These are phyloP conservation scores for Paramyrothecium roridum DNA, from an alignment of 2,329 filamentous ascomycete species.

Conservation along the genomic window DNA sequence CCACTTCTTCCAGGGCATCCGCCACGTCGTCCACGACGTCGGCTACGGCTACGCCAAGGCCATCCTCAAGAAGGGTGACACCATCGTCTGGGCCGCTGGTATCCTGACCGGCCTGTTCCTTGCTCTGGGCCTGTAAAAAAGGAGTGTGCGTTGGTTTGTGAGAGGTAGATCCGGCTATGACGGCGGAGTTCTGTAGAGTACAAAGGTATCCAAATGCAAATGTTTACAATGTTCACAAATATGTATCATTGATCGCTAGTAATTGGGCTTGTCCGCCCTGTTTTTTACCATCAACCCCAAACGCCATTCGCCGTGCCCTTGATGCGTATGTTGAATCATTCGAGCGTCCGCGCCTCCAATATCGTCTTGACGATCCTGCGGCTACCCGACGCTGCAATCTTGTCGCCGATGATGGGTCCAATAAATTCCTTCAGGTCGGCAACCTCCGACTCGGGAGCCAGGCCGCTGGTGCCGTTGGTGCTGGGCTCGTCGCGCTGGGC, in stretches of 20 bases:
- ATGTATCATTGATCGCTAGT: not conserved
- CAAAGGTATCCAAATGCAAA: conserved; percentile 6
- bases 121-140: conserved; percentile 43
- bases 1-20: conserved; percentile 53
- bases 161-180: not conserved
- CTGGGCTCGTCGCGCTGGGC: conserved; percentile 26
- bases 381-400: conserved; percentile 43
- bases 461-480: conserved; percentile 38
- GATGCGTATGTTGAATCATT: conserved; percentile 25
- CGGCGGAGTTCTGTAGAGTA: not conserved
- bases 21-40: conserved; percentile 52
- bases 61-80: conserved; percentile 42
- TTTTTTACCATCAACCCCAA: conserved; percentile 7
- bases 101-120: conserved; percentile 39
- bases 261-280: not conserved
- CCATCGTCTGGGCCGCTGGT: conserved; percentile 45
- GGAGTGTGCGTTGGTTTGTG: conserved; percentile 3
- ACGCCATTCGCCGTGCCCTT: conserved; percentile 14
- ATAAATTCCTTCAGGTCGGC: conserved; percentile 51
- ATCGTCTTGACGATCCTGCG: conserved; percentile 46
- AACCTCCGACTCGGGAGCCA: conserved; percentile 30
- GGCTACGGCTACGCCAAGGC: conserved; percentile 48
- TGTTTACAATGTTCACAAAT: conserved; percentile 12
- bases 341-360: conserved; percentile 52
- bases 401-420: conserved; percentile 50